Conservation (phyloP, 148 eudicot species). For the Selenicereus undatus region DNA sequence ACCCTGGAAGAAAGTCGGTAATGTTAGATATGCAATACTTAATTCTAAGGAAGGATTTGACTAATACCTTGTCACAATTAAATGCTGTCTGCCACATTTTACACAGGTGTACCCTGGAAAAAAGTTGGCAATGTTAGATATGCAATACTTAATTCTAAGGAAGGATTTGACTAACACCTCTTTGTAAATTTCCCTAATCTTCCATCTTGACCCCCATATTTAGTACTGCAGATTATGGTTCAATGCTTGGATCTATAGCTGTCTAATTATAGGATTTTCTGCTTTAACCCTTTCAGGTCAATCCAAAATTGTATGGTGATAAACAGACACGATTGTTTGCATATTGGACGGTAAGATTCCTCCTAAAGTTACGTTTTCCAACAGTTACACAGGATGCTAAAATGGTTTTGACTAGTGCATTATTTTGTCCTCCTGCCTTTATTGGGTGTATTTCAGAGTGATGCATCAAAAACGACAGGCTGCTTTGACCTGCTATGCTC, state of each 20-base stretch:
- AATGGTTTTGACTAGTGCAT: not conserved
- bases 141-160: too few relatives aligned
- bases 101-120: too few relatives aligned
- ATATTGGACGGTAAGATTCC: conserved; percentile 66
- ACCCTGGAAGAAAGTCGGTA: too few relatives aligned
- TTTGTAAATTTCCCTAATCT: too few relatives aligned
- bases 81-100: too few relatives aligned
- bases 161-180: too few relatives aligned
- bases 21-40: too few relatives aligned
- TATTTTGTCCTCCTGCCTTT: not conserved
- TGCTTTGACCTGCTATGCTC: conserved; percentile 66
- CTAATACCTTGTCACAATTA: too few relatives aligned
- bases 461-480: conserved; percentile 47
- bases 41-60: too few relatives aligned
- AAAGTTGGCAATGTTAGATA: too few relatives aligned
- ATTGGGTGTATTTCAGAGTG: conserved; percentile 23
- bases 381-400: not conserved
- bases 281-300: conserved; percentile 35
- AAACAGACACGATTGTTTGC: conserved; percentile 43
- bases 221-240: too few relatives aligned
- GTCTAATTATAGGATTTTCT: not conserved
- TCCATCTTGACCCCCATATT: too few relatives aligned
- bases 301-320: conserved; percentile 68
- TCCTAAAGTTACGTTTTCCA: not conserved
- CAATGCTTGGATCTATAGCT: not conserved